Evolutionary conservation across 805 yeast genomes (phyloP).

Genomic region (Helenozyma rhizophorensis): DNA sequence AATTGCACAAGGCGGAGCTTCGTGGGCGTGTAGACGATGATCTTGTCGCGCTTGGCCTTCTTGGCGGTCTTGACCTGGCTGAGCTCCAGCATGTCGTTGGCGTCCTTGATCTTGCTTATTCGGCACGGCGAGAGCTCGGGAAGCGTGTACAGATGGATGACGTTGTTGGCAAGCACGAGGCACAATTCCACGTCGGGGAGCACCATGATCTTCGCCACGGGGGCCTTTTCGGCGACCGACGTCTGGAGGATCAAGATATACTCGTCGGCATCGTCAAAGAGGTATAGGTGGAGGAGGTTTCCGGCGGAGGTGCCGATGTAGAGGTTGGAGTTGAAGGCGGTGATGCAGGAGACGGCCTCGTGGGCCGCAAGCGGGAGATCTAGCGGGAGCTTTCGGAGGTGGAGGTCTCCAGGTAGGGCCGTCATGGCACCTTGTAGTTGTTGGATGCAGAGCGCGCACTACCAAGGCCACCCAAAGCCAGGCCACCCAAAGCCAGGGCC

Average conservation of each 20-base stretch:
- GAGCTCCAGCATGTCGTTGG: slow-evolving; percentile 27
- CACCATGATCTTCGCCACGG: slow-evolving; percentile 23
- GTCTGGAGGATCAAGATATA: slow-evolving; percentile 27
- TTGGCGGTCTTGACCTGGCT: slow-evolving; percentile 10
- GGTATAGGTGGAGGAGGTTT: slow-evolving; percentile 33
- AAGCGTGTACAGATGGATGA: slow-evolving; percentile 22
- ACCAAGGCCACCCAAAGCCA: too few species aligned
- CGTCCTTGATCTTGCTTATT: slow-evolving; percentile 33
- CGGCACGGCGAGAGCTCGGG: slow-evolving; percentile 38
- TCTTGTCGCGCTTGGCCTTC: slow-evolving; percentile 17
- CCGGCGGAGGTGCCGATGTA: slow-evolving; percentile 37
- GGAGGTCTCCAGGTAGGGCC: slow-evolving; percentile 8
- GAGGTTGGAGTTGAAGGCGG: slow-evolving; percentile 26
- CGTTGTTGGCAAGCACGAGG: slow-evolving; percentile 24
- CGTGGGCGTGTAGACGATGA: slow-evolving; percentile 26
- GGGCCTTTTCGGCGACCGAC: slow-evolving; percentile 10
- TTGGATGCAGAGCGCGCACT: too few species aligned
- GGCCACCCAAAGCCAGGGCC: too few species aligned
- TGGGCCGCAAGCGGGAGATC: slow-evolving; percentile 5
- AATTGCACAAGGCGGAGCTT: slow-evolving; percentile 31
- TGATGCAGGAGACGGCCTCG: slow-evolving; percentile 16
- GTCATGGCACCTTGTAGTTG: too few species aligned
- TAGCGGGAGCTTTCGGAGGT: slow-evolving; percentile 5
- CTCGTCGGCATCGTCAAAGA: slow-evolving; percentile 36
- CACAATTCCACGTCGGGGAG: slow-evolving; percentile 22